phyloP scores from a whole-genome alignment of 176 grass and related monocot genomes.

The Pharus latifolius region DNA sequence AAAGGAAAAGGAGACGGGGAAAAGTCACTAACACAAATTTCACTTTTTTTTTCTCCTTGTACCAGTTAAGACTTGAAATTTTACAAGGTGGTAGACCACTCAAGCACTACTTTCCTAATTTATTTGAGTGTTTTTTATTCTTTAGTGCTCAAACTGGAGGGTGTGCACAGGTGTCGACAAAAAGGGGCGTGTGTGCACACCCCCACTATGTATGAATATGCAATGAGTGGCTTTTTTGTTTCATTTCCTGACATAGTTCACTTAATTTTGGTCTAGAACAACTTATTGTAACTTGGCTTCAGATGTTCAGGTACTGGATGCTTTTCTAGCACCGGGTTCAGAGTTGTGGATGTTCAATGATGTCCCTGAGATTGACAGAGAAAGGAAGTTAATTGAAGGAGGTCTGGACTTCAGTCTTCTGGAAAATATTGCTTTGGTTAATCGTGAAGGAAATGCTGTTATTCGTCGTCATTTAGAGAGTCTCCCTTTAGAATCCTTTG shows the following conservation, averaged over 20 bases:
- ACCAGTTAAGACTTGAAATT: no score
- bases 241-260: not conserved
- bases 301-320: conserved; percentile 65
- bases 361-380: conserved; percentile 55
- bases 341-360: conserved; percentile 79
- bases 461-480: conserved; percentile 59
- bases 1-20: no score
- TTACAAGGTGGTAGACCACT: no score
- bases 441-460: conserved; percentile 65
- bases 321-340: conserved; percentile 54
- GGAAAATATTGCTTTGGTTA: conserved; percentile 55
- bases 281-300: conserved; percentile 20
- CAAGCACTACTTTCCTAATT: no score
- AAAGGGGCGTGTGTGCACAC: no score
- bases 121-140: no score
- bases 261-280: not conserved
- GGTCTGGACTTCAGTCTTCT: conserved; percentile 59
- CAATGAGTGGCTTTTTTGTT: not conserved
- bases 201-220: not conserved
- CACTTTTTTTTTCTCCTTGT: no score
- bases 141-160: no score
- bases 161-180: no score
- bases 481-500: conserved; percentile 56
- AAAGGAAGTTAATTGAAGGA: conserved; percentile 45
- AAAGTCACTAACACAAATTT: no score